Percentiles rank a stretch among this genome's conserved stretches.
These are phyloP conservation scores for Dictyostelium brefeldianum DNA, from an alignment of 78 protist species.

Conservation along the genomic window DNA sequence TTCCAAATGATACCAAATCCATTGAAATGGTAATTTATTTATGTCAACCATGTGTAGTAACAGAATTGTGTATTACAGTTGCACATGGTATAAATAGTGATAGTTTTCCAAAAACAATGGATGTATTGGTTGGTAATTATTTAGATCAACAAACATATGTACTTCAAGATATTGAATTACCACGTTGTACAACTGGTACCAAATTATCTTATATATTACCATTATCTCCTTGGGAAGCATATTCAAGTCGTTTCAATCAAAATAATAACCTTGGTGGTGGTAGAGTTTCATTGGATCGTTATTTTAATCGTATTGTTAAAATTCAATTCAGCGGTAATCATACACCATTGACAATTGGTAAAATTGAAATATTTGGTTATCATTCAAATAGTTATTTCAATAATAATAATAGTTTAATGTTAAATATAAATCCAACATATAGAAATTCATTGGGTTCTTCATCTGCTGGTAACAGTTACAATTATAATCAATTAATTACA, in stretches of 20 bases:
- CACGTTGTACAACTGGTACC: slow-evolving; percentile 68
- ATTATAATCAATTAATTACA: not conserved
- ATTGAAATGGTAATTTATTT: slow-evolving; percentile 37
- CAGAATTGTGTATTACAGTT: slow-evolving; percentile 54
- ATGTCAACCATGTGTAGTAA: slow-evolving; percentile 29
- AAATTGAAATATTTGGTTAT: slow-evolving; percentile 62
- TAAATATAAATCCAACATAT: slow-evolving; percentile 53
- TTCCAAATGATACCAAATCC: not conserved
- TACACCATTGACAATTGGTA: slow-evolving; percentile 55
- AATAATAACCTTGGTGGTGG: not conserved
- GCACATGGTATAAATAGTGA: slow-evolving; percentile 71
- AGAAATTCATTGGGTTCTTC: slow-evolving; percentile 9
- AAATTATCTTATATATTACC: slow-evolving; percentile 35
- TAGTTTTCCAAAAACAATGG: slow-evolving; percentile 65
- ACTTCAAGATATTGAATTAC: slow-evolving; percentile 40
- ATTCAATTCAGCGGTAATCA: slow-evolving; percentile 27
- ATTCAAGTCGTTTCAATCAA: not conserved
- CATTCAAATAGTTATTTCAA: slow-evolving; percentile 22
- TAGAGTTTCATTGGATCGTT: slow-evolving; percentile 18
- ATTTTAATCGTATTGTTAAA: slow-evolving; percentile 38
- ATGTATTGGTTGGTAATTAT: slow-evolving; percentile 49
- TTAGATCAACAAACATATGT: not conserved
- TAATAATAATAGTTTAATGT: not conserved
- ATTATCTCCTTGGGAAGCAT: slow-evolving; percentile 27
- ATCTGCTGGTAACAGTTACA: not conserved